Conservation (phyloP, 352 stramenopile species). For the Globisporangium cystogenes region DNA sequence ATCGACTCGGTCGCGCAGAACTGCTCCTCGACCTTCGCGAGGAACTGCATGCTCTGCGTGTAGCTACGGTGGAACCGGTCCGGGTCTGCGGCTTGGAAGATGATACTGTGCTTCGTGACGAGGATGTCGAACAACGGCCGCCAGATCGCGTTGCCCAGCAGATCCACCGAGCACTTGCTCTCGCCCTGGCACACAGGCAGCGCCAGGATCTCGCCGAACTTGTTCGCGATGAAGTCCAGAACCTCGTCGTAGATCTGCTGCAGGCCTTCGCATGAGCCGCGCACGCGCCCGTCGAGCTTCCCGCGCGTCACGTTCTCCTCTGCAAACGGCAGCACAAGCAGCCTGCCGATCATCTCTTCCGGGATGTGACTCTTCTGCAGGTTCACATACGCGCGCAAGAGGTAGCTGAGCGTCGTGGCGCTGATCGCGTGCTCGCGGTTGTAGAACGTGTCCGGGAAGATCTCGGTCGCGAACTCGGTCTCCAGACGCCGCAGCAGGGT, state of each 20-base stretch:
- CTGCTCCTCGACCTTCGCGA: constrained; percentile 37
- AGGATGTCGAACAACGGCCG: constrained; percentile 68
- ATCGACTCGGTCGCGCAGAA: constrained; percentile 57
- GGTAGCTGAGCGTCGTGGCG: constrained; percentile 48
- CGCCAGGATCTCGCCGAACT: constrained; percentile 53
- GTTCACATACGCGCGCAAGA: constrained; percentile 71
- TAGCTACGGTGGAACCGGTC: constrained; percentile 83
- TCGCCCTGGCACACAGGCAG: constrained; percentile 66
- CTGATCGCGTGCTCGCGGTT: constrained; percentile 73
- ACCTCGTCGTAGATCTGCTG: constrained; percentile 67
- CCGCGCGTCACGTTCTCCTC: constrained; percentile 74
- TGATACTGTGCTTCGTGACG: constrained; percentile 61
- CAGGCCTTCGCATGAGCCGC: constrained; percentile 75
- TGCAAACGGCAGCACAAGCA: constrained; percentile 73
- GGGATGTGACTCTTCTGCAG: constrained; percentile 70
- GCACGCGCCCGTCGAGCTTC: constrained; percentile 63
- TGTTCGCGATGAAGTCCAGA: constrained; percentile 64
- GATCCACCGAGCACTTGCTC: constrained; percentile 61
- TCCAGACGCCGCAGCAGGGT: constrained; percentile 65
- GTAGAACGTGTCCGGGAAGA: constrained; percentile 87
- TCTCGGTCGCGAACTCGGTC: constrained; percentile 82
- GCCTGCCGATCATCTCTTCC: constrained; percentile 74
- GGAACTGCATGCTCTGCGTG: constrained; percentile 68
- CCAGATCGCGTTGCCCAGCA: constrained; percentile 81
- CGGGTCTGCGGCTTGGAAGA: constrained; percentile 78